These are phyloP conservation scores for Paramecium sexaurelia DNA, from an alignment of 73 alveolate species.

Conservation along the genomic window DNA sequence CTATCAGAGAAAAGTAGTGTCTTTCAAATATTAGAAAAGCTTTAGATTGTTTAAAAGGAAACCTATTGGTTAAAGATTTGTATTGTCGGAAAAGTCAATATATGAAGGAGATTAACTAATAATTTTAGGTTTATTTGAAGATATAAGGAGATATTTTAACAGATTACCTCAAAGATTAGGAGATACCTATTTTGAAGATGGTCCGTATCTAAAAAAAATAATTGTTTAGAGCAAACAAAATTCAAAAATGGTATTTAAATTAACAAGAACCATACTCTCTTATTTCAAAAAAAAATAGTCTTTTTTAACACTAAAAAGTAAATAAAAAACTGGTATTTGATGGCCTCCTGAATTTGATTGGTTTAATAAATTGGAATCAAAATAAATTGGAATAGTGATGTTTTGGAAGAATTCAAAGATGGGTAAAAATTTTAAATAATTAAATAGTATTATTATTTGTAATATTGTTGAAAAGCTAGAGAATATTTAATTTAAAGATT, in stretches of 20 bases:
- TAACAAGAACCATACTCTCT: slow-evolving; percentile 1
- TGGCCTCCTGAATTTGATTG: slow-evolving; percentile 51
- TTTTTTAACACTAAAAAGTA: neutral
- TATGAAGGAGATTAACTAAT: slow-evolving; percentile 53
- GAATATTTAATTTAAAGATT: slow-evolving; percentile 3
- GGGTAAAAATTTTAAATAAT: neutral
- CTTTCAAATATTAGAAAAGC: slow-evolving; percentile 35
- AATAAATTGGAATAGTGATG: slow-evolving; percentile 32
- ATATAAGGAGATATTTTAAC: slow-evolving; percentile 31
- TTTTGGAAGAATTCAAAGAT: slow-evolving; percentile 48
- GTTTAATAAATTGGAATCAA: neutral
- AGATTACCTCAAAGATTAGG: slow-evolving; percentile 35
- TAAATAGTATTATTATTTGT: neutral
- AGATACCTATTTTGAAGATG: slow-evolving; percentile 34
- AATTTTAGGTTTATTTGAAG: slow-evolving; percentile 41
- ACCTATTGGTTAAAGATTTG: slow-evolving; percentile 19
- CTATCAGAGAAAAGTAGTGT: slow-evolving; percentile 38
- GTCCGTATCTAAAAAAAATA: slow-evolving; percentile 4
- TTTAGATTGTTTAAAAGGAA: slow-evolving; percentile 2
- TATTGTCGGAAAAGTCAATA: neutral
- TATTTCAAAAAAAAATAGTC: neutral
- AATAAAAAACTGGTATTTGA: slow-evolving; percentile 33
- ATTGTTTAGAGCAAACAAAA: neutral
- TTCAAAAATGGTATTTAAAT: neutral
- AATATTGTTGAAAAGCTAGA: neutral